These are phyloP conservation scores for Misopates orontium DNA, from an alignment of 257 asterid genomes.

Conservation along the genomic window DNA sequence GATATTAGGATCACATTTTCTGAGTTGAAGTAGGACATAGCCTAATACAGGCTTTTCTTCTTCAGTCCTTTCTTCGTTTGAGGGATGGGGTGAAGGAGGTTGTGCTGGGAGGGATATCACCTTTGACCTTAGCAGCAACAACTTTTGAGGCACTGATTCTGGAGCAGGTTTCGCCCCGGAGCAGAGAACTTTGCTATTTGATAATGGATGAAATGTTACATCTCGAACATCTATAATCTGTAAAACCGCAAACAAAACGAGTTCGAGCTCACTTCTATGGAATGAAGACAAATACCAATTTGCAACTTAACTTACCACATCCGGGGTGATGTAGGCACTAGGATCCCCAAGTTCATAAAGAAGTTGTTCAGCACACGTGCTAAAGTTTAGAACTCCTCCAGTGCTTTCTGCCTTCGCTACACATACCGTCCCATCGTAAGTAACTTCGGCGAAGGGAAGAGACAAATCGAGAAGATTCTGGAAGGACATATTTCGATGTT, in stretches of 20 bases:
- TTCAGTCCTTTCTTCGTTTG: background rate
- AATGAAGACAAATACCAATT: slow-evolving; percentile 15
- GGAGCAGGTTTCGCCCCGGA: slow-evolving; percentile 81
- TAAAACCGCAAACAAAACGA: slow-evolving; percentile 22
- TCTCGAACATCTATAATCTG: slow-evolving; percentile 79
- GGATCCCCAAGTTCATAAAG: slow-evolving; percentile 99
- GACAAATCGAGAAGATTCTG: slow-evolving; percentile 75
- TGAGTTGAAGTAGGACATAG: background rate
- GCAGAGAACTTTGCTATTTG: slow-evolving; percentile 75
- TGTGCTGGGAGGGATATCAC: slow-evolving; percentile 35
- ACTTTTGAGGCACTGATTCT: slow-evolving; percentile 51
- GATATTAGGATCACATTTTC: background rate
- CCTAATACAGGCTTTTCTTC: background rate
- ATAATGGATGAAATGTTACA: slow-evolving; percentile 71
- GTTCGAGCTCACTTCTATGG: slow-evolving; percentile 17
- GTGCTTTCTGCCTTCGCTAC: slow-evolving; percentile 84
- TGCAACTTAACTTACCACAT: slow-evolving; percentile 59
- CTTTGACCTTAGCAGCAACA: slow-evolving; percentile 79
- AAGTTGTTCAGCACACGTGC: slow-evolving; percentile 93
- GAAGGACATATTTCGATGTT: slow-evolving; percentile 69
- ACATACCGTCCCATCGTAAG: slow-evolving; percentile 65
- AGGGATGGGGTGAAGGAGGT: background rate
- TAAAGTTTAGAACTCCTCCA: slow-evolving; percentile 65
- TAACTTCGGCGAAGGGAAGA: slow-evolving; percentile 88
- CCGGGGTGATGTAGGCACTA: slow-evolving; percentile 86